A percentile compares a stretch with the other conserved stretches of the same genome.
Evolutionary conservation across 371 early-diverging fungal genomes (phyloP).

Genomic region (Apophysomyces ossiformis): DNA sequence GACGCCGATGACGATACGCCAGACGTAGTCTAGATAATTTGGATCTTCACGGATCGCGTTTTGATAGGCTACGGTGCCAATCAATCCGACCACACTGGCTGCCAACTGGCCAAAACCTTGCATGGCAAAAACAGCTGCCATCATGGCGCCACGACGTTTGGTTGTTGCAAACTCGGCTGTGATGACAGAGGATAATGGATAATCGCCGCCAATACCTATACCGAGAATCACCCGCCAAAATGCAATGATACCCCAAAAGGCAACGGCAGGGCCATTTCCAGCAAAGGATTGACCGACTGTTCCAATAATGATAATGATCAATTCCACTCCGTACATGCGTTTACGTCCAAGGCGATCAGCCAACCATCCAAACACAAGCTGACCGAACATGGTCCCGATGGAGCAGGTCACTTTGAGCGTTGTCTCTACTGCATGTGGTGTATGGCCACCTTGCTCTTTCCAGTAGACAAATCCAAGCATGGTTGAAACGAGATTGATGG

Average conservation of each 20-base stretch:
- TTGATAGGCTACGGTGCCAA: constrained; percentile 62
- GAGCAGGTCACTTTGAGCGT: constrained; percentile 77
- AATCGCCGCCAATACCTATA: constrained; percentile 84
- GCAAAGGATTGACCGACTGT: constrained; percentile 79
- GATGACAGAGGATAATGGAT: constrained; percentile 80
- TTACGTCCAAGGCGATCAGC: constrained; percentile 84
- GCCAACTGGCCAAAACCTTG: constrained; percentile 84
- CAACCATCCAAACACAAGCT: constrained; percentile 78
- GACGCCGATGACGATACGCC: constrained; percentile 76
- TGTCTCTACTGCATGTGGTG: constrained; percentile 63
- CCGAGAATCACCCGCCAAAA: constrained; percentile 83
- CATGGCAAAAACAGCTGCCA: constrained; percentile 88
- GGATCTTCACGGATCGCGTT: constrained; percentile 56
- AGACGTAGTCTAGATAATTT: constrained; percentile 73
- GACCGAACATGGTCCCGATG: constrained; percentile 80
- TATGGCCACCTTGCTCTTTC: constrained; percentile 36
- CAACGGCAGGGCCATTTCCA: constrained; percentile 57
- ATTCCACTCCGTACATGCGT: constrained; percentile 83
- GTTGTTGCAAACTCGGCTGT: constrained; percentile 85
- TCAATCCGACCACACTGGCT: constrained; percentile 68
- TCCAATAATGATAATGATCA: constrained; percentile 76
- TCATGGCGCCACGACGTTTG: constrained; percentile 80
- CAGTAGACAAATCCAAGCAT: constrained; percentile 80
- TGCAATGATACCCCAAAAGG: constrained; percentile 67
- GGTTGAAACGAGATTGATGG: constrained; percentile 78